A percentile compares a stretch with the other conserved stretches of the same genome.
Conservation (phyloP, 1,284 basidiomycete genomes). For the Leccinum ponderosum region DNA sequence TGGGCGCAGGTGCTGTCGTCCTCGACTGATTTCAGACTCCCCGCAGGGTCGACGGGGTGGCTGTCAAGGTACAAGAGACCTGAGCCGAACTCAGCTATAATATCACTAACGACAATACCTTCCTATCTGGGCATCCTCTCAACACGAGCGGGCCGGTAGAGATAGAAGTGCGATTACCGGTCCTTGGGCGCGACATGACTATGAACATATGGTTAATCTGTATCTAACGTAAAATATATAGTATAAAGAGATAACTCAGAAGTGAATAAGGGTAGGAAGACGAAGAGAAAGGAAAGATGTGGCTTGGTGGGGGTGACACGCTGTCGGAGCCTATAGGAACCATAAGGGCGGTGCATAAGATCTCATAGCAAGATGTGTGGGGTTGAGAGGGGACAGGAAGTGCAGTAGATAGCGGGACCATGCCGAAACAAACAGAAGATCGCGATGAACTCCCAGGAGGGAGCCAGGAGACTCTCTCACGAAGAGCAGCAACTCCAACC, state of each 20-base stretch:
- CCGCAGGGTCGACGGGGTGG: constrained; percentile 46
- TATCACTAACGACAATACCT: constrained; percentile 8
- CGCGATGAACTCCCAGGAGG: constrained; percentile 1
- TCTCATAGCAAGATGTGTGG: constrained; percentile 27
- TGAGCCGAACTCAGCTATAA: not conserved
- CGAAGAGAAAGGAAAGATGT: constrained; percentile 19
- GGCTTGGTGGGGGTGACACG: constrained; percentile 15
- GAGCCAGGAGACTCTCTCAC: constrained; percentile 23
- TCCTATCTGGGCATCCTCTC: constrained; percentile 31
- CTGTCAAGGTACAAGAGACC: constrained; percentile 28
- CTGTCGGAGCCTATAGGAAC: constrained; percentile 24
- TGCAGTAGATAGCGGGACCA: constrained; percentile 19
- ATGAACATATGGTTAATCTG: constrained; percentile 40
- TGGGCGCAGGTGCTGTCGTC: constrained; percentile 53
- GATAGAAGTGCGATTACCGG: constrained; percentile 8
- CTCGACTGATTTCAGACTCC: constrained; percentile 32
- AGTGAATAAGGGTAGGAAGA: constrained; percentile 36
- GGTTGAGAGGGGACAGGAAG: constrained; percentile 5
- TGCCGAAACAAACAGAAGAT: constrained; percentile 13
- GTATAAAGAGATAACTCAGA: constrained; percentile 40
- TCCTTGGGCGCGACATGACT: constrained; percentile 22
- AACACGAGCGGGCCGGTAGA: not conserved
- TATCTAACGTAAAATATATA: constrained; percentile 41
- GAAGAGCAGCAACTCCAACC: constrained; percentile 69
- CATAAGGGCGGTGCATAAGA: constrained; percentile 27